Conservation (phyloP, 345 rosid species). For the Hibiscus syriacus region DNA sequence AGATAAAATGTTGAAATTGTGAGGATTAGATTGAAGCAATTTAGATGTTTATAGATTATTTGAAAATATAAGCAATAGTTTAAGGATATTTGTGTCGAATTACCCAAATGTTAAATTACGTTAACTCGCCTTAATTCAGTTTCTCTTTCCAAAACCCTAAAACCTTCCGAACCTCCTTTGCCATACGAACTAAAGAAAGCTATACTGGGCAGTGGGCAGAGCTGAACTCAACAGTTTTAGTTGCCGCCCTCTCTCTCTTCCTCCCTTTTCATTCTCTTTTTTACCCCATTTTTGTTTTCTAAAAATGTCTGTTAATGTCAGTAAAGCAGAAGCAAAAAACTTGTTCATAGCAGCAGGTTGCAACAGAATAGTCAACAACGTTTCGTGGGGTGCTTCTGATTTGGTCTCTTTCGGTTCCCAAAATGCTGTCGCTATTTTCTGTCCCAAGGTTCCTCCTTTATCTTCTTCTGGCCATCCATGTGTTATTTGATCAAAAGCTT, state of each 20-base stretch:
- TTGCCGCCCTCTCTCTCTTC: background rate
- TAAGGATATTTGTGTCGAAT: no score
- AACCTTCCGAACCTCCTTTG: background rate
- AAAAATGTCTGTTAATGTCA: slow-evolving; percentile 12
- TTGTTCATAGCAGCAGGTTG: slow-evolving; percentile 89
- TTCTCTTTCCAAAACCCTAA: background rate
- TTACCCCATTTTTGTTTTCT: background rate
- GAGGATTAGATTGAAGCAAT: no score
- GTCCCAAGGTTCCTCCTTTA: slow-evolving; percentile 42
- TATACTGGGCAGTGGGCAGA: background rate
- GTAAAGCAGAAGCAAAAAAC: slow-evolving; percentile 40
- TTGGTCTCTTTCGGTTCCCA: slow-evolving; percentile 82
- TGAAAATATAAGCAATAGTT: no score
- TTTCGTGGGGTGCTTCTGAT: slow-evolving; percentile 84
- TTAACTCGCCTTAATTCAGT: background rate
- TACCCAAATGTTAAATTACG: no score
- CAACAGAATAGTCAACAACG: slow-evolving; percentile 80
- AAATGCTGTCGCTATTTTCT: slow-evolving; percentile 76
- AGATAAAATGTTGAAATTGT: no score
- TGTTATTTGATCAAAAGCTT: background rate
- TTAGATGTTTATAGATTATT: no score
- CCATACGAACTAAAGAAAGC: background rate
- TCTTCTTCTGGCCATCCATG: background rate
- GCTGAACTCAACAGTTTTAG: background rate
- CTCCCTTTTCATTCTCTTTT: background rate